phyloP scores from a whole-genome alignment of 2,329 filamentous ascomycete species.

The Pseudodiploospora longispora region DNA sequence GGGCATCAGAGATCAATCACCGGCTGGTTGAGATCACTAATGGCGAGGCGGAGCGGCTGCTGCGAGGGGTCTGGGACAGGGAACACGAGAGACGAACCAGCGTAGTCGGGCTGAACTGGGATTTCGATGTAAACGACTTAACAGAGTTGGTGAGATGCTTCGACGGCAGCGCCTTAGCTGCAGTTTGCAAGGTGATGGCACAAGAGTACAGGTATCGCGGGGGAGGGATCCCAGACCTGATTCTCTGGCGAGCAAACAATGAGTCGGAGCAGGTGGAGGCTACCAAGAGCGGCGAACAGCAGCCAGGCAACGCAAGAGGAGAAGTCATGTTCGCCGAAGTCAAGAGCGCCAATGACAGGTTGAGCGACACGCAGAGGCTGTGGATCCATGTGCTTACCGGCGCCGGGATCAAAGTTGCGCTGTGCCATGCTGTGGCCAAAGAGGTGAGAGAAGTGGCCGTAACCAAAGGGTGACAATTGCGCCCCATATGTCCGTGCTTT shows the following conservation, averaged over 20 bases:
- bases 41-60: conserved; percentile 59
- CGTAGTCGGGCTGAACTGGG: conserved; percentile 88
- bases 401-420: conserved; percentile 76
- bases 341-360: conserved; percentile 79
- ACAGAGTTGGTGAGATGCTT: conserved; percentile 74
- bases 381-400: conserved; percentile 93
- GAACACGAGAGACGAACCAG: conserved; percentile 69
- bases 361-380: conserved; percentile 91
- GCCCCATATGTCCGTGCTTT: too few species aligned
- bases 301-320: conserved; percentile 30
- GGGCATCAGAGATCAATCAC: conserved; percentile 84
- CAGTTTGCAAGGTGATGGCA: conserved; percentile 86
- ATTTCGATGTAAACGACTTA: conserved; percentile 71
- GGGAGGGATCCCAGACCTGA: conserved; percentile 84
- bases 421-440: conserved; percentile 58
- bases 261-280: conserved; percentile 18
- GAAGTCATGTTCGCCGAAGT: conserved; percentile 73
- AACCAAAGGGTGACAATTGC: too few species aligned
- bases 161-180: conserved; percentile 68
- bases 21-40: conserved; percentile 83
- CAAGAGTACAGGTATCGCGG: conserved; percentile 87
- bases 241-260: conserved; percentile 62
- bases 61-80: conserved; percentile 58
- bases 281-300: background rate
- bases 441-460: conserved; percentile 35